These are phyloP conservation scores for Dactylellina cionopaga DNA, from an alignment of 2,329 filamentous ascomycete genomes.

Conservation along the genomic window DNA sequence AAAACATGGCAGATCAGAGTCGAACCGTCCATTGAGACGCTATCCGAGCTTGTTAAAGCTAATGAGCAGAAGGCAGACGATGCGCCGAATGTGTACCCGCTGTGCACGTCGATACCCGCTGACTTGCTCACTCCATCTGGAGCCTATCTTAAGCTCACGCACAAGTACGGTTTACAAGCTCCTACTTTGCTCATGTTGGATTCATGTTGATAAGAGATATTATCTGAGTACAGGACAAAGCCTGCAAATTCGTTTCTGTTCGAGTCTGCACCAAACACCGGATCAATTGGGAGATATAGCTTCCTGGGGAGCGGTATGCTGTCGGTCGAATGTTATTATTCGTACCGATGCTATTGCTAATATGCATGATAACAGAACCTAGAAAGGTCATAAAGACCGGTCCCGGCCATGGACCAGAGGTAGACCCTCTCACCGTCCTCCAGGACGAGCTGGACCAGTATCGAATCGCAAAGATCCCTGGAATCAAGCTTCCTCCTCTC, in stretches of 20 bases:
- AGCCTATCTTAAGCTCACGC: conserved; percentile 90
- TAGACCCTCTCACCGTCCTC: conserved; percentile 84
- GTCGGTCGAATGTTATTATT: too few species aligned
- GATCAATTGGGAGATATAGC: conserved; percentile 92
- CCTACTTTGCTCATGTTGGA: neutral
- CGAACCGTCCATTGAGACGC: conserved; percentile 44
- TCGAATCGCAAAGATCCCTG: conserved; percentile 83
- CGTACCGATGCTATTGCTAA: conserved; percentile 53
- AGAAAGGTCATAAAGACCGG: conserved; percentile 86
- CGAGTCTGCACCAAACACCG: conserved; percentile 89
- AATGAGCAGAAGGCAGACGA: conserved; percentile 55
- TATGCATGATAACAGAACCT: conserved; percentile 63
- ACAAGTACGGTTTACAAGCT: conserved; percentile 67
- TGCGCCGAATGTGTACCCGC: conserved; percentile 78
- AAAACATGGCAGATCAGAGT: conserved; percentile 34
- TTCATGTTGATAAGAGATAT: neutral
- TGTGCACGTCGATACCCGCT: conserved; percentile 85
- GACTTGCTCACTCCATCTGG: conserved; percentile 94
- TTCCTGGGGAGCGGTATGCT: conserved; percentile 81
- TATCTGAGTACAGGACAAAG: conserved; percentile 62
- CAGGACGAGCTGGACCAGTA: conserved; percentile 81
- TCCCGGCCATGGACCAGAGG: conserved; percentile 82
- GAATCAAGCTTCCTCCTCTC: conserved; percentile 82
- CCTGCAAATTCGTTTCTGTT: conserved; percentile 91
- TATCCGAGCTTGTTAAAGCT: conserved; percentile 41